phyloP scores from a whole-genome alignment of 1,139 yeast species.

The Pichia kudriavzevii region DNA sequence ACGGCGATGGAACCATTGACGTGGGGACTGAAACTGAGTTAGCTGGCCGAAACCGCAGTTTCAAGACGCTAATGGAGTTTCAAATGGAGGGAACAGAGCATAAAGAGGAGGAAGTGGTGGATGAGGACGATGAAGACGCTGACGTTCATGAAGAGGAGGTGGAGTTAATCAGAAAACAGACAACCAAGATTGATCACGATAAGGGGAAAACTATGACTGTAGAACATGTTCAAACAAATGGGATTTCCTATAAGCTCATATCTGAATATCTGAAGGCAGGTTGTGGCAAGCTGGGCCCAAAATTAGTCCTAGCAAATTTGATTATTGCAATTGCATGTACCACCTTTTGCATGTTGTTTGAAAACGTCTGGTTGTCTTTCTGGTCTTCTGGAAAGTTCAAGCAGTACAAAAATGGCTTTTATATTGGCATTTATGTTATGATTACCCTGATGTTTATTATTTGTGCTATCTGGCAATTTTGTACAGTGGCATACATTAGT shows the following conservation, averaged over 20 bases:
- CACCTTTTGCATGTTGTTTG: conserved; percentile 38
- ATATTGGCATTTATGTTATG: conserved; percentile 43
- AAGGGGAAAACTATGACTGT: conserved; percentile 29
- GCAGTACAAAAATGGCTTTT: conserved; percentile 30
- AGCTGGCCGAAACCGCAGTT: conserved; percentile 36
- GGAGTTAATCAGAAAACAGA: conserved; percentile 22
- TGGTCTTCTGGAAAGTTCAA: conserved; percentile 39
- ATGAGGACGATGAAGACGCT: conserved; percentile 22
- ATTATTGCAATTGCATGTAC: conserved; percentile 30
- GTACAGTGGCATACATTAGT: conserved; percentile 47
- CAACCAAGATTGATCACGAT: conserved; percentile 18
- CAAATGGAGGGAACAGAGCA: conserved; percentile 27
- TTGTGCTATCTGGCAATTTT: conserved; percentile 44
- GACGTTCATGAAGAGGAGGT: conserved; percentile 20
- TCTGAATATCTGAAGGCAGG: conserved; percentile 51
- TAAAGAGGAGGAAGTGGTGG: conserved; percentile 29
- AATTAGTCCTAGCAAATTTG: conserved; percentile 36
- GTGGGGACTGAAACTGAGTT: conserved; percentile 55
- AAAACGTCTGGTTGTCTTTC: conserved; percentile 47
- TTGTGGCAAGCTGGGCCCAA: conserved; percentile 39
- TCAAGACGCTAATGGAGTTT: conserved; percentile 48
- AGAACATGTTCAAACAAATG: conserved; percentile 32
- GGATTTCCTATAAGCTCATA: conserved; percentile 39
- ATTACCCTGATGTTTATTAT: conserved; percentile 43
- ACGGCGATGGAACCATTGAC: conserved; percentile 55